Percentiles rank a stretch among this genome's conserved stretches.
Evolutionary conservation across 1,139 yeast genomes (phyloP).

Genomic region (Lizanozyma gosingica): DNA sequence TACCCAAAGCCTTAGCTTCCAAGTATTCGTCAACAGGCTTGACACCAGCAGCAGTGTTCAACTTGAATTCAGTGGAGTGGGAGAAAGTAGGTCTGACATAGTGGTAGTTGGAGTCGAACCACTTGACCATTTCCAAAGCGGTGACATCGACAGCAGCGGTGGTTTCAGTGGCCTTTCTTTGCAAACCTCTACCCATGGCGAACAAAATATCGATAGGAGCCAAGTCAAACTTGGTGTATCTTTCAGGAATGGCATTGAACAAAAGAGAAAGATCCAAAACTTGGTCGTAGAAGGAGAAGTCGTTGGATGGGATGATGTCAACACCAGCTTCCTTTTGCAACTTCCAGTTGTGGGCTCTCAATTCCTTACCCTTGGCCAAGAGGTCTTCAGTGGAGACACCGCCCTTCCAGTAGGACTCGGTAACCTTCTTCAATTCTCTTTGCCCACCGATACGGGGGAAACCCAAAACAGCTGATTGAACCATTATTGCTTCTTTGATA

Average conservation of each 20-base stretch:
- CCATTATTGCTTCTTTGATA: slow-evolving; percentile 42
- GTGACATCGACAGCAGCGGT: slow-evolving; percentile 93
- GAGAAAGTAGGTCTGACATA: slow-evolving; percentile 99
- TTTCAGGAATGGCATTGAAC: slow-evolving; percentile 93
- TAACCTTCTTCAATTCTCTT: slow-evolving; percentile 97
- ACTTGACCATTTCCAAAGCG: slow-evolving; percentile 98
- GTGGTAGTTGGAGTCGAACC: slow-evolving; percentile 99
- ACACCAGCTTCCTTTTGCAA: slow-evolving; percentile 96
- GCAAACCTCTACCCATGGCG: slow-evolving; percentile 99
- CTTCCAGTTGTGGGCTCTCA: slow-evolving; percentile 96
- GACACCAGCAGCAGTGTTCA: slow-evolving; percentile 61
- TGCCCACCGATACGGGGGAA: slow-evolving; percentile 99
- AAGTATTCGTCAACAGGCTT: slow-evolving; percentile 96
- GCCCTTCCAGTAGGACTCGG: slow-evolving; percentile 98
- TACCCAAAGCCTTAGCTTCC: slow-evolving; percentile 95
- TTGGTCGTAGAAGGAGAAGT: slow-evolving; percentile 97
- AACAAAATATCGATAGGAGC: slow-evolving; percentile 87
- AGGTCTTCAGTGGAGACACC: slow-evolving; percentile 83
- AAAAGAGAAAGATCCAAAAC: slow-evolving; percentile 86
- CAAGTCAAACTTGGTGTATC: slow-evolving; percentile 88
- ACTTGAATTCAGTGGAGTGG: slow-evolving; percentile 89
- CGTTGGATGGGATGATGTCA: slow-evolving; percentile 93
- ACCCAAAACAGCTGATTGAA: slow-evolving; percentile 93
- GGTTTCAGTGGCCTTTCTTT: slow-evolving; percentile 88
- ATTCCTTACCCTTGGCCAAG: slow-evolving; percentile 85